Evolutionary conservation across 2,329 filamentous ascomycete genomes (phyloP).

Genomic region (Alternaria sp.): DNA sequence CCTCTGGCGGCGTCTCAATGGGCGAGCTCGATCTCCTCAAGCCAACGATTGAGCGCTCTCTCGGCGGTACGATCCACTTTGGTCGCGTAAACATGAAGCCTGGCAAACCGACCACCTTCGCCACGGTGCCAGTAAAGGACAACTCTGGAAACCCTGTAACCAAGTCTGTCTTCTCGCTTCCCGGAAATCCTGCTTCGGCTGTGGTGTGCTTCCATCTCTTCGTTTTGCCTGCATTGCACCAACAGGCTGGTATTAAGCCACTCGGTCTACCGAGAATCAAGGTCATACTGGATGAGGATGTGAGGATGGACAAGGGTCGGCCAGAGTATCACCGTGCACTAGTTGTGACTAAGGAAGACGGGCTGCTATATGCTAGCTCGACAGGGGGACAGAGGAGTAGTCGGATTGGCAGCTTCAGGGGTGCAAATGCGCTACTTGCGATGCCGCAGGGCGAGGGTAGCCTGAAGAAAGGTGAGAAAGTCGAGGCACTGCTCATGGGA

Average conservation of each 20-base stretch:
- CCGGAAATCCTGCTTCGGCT: slow-evolving; percentile 92
- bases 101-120: slow-evolving; percentile 96
- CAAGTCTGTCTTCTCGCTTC: slow-evolving; percentile 86
- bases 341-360: slow-evolving; percentile 70
- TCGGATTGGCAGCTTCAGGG: slow-evolving; percentile 84
- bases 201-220: slow-evolving; percentile 95
- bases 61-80: slow-evolving; percentile 95
- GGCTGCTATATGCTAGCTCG: slow-evolving; percentile 75
- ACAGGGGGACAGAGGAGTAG: slow-evolving; percentile 93
- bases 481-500: slow-evolving; percentile 83
- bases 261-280: slow-evolving; percentile 75
- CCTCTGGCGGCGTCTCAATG: slow-evolving; percentile 96
- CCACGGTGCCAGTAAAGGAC: slow-evolving; percentile 75
- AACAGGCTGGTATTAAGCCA: slow-evolving; percentile 72
- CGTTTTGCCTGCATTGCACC: slow-evolving; percentile 85
- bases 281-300: slow-evolving; percentile 75
- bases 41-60: slow-evolving; percentile 87
- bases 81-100: slow-evolving; percentile 98
- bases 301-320: slow-evolving; percentile 76
- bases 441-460: slow-evolving; percentile 71
- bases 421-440: slow-evolving; percentile 86
- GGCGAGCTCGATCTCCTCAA: slow-evolving; percentile 96
- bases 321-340: slow-evolving; percentile 91
- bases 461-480: slow-evolving; percentile 72
- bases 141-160: slow-evolving; percentile 62